A percentile compares a stretch with the other conserved stretches of the same genome.
Evolutionary conservation across 805 yeast genomes (phyloP).

Genomic region (Saccharomycopsis oosterbeekiorum): DNA sequence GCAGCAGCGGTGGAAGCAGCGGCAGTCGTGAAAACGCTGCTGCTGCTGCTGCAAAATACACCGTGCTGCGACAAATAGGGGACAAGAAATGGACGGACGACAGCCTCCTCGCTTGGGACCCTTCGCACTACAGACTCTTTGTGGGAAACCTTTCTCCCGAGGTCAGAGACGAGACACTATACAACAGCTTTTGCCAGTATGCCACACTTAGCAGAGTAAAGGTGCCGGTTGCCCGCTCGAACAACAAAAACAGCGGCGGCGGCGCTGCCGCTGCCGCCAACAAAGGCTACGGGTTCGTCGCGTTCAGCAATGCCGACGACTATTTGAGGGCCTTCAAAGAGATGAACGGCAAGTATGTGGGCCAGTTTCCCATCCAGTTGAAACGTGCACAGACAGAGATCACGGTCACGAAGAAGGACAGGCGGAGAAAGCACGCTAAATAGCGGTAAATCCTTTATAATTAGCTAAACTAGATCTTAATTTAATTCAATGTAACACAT

Average conservation of each 20-base stretch:
- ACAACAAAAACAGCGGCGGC: slow-evolving; percentile 8
- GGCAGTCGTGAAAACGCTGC: too few relatives aligned
- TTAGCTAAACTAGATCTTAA: too few relatives aligned
- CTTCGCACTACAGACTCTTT: slow-evolving; percentile 58
- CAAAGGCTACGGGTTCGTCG: slow-evolving; percentile 69
- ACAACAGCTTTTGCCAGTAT: slow-evolving; percentile 44
- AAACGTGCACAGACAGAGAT: slow-evolving; percentile 39
- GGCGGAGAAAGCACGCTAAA: not conserved
- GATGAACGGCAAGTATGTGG: slow-evolving; percentile 69
- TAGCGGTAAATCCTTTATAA: too few relatives aligned
- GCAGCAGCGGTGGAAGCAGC: too few relatives aligned
- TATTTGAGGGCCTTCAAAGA: slow-evolving; percentile 63
- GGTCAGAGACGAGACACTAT: slow-evolving; percentile 48
- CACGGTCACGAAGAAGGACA: slow-evolving; percentile 7
- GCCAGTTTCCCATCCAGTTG: slow-evolving; percentile 61
- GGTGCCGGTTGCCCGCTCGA: slow-evolving; percentile 41
- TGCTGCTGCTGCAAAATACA: slow-evolving; percentile 19
- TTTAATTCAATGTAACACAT: too few relatives aligned
- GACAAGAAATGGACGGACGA: slow-evolving; percentile 40
- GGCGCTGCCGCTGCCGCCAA: slow-evolving; percentile 29
- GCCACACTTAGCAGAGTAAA: slow-evolving; percentile 46
- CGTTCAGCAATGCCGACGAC: slow-evolving; percentile 55
- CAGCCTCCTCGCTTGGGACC: slow-evolving; percentile 52
- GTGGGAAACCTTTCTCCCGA: slow-evolving; percentile 68
- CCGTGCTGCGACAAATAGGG: slow-evolving; percentile 37